phyloP scores from a whole-genome alignment of 495 filamentous ascomycete genomes.

The Neurospora sp. region DNA sequence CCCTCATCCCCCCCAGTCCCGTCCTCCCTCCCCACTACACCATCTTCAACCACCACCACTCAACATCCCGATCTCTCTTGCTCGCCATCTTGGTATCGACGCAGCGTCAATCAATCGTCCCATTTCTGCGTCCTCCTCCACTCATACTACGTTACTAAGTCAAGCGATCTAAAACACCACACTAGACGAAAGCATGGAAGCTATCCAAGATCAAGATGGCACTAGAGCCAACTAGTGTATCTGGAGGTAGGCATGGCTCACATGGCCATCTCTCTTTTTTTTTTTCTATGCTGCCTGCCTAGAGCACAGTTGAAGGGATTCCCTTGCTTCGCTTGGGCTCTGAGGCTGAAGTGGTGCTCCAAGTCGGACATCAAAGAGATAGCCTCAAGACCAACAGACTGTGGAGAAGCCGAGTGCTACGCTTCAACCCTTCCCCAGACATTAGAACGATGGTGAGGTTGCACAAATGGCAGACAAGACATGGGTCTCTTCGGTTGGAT shows the following conservation, averaged over 20 bases:
- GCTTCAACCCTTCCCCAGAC: not conserved
- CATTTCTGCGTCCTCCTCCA: not conserved
- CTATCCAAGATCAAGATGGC: not conserved
- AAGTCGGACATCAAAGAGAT: not conserved
- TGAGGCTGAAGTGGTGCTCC: not conserved
- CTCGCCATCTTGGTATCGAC: not conserved
- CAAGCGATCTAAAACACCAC: not conserved
- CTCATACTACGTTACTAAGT: not conserved
- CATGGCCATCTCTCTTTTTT: not conserved
- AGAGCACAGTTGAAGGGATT: no score
- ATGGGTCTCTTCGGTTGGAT: conserved; percentile 10
- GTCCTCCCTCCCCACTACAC: not conserved
- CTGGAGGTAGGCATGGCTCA: not conserved
- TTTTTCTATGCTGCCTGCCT: not conserved
- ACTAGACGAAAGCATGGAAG: not conserved
- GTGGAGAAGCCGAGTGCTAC: conserved; percentile 10
- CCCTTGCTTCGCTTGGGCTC: not conserved
- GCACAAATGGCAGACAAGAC: not conserved
- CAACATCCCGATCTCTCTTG: not conserved
- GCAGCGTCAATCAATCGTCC: not conserved
- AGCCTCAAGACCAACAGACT: not conserved
- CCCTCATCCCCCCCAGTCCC: not conserved
- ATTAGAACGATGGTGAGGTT: not conserved
- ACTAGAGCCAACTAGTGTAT: not conserved
- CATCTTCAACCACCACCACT: not conserved